Base-by-base conservation (phyloP, 164 flowering plant genomes). In the Echeveria elegans region DNA sequence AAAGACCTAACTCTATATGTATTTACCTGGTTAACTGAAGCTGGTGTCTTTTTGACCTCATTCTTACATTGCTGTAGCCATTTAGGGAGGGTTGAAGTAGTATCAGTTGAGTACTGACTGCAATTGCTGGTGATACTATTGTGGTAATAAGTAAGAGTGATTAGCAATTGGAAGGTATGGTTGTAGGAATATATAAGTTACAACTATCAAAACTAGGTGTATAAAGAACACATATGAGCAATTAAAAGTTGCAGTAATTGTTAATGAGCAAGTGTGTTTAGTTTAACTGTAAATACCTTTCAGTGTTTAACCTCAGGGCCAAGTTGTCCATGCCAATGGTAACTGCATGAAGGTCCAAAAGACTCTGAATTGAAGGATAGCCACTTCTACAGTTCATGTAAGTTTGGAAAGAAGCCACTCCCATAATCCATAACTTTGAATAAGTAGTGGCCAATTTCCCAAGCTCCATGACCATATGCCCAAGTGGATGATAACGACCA, bases 51-150 rank as follows among this genome's bases (percentile, higher is more conserved):
- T 68, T 68, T 80, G 66, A 70, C 78, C 76, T 90, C 86, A 59
- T 84, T 79, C 73, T 80, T 88, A 80, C 76, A 87, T 68, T 84
- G 82, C 77, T 86, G 89, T 18, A 93, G 96, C 98, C 98, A 93
- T 73, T 87, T 73, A 58, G 98, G 98, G 23, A 90, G 76, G 77
- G 69, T 79, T 71, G 94, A 82, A 72, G 83, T 76, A 1, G 78
- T 37, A 64, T 81, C 74, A 24, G 40, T 50, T 15, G 65, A 63
- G 45, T 11, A 32, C 45, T 32, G 29, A 34, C 80, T 81, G 69
- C 75, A 78, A 52, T 74, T 78, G 24, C 70, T 59, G 60, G 66
- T 43, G 53, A 68, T 77, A 45, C 66, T 74, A 37, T 30, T 53
- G 59, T 41, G 11, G 73, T 18, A 11, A 11, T 43, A 43, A 43